Evolutionary conservation across 805 yeast genomes (phyloP).

Genomic region (Candida nanaspora): DNA sequence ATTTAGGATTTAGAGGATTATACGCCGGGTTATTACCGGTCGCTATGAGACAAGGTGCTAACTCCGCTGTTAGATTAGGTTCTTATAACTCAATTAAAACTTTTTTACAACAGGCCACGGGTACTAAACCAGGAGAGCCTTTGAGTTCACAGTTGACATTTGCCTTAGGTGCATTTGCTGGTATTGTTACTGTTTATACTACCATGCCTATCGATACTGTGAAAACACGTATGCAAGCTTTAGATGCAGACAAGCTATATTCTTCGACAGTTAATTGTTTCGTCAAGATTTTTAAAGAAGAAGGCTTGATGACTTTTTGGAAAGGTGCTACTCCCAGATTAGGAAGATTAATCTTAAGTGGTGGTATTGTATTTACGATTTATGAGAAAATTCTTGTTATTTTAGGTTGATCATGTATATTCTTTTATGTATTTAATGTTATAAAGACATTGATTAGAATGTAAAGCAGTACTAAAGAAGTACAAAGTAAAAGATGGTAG

Average conservation of each 20-base stretch:
- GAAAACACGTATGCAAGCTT: slow-evolving; percentile 94
- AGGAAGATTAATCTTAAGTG: slow-evolving; percentile 86
- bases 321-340: slow-evolving; percentile 96
- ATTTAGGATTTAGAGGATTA: slow-evolving; percentile 76
- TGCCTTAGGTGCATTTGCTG: slow-evolving; percentile 84
- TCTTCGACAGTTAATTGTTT: slow-evolving; percentile 78
- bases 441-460: background rate
- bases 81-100: slow-evolving; percentile 85
- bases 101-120: slow-evolving; percentile 61
- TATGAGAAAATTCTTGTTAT: slow-evolving; percentile 80
- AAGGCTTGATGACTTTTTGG: slow-evolving; percentile 91
- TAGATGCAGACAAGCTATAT: slow-evolving; percentile 68
- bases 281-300: slow-evolving; percentile 68
- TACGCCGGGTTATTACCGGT: slow-evolving; percentile 91
- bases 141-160: slow-evolving; percentile 76
- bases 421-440: background rate
- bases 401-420: slow-evolving; percentile 27
- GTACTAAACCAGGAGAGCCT: slow-evolving; percentile 63
- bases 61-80: slow-evolving; percentile 91
- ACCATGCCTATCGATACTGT: slow-evolving; percentile 96
- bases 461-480: background rate
- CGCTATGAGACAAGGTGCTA: slow-evolving; percentile 91
- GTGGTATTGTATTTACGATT: slow-evolving; percentile 95
- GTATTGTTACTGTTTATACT: slow-evolving; percentile 80
- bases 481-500: background rate